These are phyloP conservation scores for Corniculantispora saksenae DNA, from an alignment of 2,329 filamentous ascomycete genomes.

Conservation along the genomic window DNA sequence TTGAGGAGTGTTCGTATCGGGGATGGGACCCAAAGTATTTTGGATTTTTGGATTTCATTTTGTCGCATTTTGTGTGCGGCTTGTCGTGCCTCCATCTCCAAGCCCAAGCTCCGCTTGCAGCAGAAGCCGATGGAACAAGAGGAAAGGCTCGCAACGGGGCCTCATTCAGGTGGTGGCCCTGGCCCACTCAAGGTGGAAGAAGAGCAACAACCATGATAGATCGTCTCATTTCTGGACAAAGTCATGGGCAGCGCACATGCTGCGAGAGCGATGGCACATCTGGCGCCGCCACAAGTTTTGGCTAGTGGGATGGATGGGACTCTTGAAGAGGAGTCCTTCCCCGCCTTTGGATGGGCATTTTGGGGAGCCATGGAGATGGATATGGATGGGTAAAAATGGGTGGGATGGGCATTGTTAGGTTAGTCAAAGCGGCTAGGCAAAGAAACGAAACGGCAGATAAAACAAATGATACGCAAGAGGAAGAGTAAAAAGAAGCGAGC, in stretches of 20 bases:
- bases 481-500: not conserved
- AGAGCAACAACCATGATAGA: not conserved
- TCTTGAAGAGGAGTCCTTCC: not conserved
- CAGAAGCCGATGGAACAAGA: not conserved
- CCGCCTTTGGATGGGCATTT: not conserved
- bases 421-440: not conserved
- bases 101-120: slow-evolving; percentile 6
- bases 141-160: not conserved
- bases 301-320: slow-evolving; percentile 6
- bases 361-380: not conserved
- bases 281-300: slow-evolving; percentile 15
- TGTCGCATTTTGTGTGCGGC: not conserved
- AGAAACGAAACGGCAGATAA: not conserved
- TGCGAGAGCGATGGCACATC: not conserved
- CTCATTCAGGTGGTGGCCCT: not conserved
- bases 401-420: too few species aligned
- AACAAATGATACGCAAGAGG: not conserved
- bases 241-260: not conserved
- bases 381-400: not conserved
- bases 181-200: not conserved
- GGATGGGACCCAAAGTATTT: not conserved
- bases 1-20: not conserved
- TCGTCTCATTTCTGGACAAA: not conserved
- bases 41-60: not conserved
- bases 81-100: not conserved